A percentile compares a stretch with the other conserved stretches of the same genome.
Conservation (phyloP, 78 protist genomes). For the Monocercomonoides exilis region DNA sequence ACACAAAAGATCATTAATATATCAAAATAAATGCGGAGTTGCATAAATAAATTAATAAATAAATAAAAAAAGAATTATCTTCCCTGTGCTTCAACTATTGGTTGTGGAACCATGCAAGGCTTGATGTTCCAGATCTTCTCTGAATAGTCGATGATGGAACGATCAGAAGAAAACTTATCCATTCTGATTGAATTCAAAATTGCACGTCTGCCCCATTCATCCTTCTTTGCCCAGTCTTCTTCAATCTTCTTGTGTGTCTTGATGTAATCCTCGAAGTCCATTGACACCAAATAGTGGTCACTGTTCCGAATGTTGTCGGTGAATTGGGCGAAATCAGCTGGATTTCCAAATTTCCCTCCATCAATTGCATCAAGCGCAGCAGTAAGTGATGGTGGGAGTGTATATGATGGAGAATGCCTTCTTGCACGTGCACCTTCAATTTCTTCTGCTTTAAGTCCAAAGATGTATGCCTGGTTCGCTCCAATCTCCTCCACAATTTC, state of each 20-base stretch:
- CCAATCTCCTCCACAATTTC: constrained; percentile 76
- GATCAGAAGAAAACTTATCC: constrained; percentile 76
- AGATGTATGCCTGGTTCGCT: constrained; percentile 54
- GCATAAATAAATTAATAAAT: too few relatives aligned
- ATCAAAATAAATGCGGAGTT: too few relatives aligned
- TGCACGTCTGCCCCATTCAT: constrained; percentile 19
- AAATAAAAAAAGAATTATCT: too few relatives aligned
- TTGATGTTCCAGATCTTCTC: constrained; percentile 72
- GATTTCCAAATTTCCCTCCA: constrained; percentile 51
- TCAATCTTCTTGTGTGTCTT: constrained; percentile 20
- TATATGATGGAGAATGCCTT: neutral
- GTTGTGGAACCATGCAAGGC: constrained; percentile 15
- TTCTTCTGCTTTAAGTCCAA: constrained; percentile 42
- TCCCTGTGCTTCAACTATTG: too few relatives aligned
- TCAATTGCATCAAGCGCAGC: constrained; percentile 52
- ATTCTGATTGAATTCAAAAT: constrained; percentile 20
- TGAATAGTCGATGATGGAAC: constrained; percentile 81
- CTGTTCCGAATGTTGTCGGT: constrained; percentile 21
- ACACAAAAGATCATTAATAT: too few relatives aligned
- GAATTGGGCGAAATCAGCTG: constrained; percentile 29
- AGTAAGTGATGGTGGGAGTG: constrained; percentile 40
- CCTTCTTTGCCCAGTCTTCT: neutral
- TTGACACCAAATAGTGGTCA: constrained; percentile 54
- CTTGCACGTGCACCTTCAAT: neutral
- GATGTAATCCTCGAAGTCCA: constrained; percentile 50